Evolutionary conservation across 495 filamentous ascomycete species (phyloP).

Genomic region (Pseudoneurospora amorphoporcata): DNA sequence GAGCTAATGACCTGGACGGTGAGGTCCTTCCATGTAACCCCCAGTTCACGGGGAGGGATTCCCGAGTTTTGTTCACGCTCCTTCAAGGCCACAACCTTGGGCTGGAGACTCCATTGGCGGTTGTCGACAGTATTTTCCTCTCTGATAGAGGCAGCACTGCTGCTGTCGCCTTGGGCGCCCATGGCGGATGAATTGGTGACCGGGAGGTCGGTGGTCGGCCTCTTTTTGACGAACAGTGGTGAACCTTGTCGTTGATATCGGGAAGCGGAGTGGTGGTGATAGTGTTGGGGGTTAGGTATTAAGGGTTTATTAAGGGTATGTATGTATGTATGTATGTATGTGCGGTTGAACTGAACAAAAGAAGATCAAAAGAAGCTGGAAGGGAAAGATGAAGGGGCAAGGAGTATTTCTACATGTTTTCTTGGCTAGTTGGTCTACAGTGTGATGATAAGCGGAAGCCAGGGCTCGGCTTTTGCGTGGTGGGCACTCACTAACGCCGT

Average conservation of each 20-base stretch:
- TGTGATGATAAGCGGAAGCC: not conserved
- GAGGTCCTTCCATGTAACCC: conserved; percentile 50
- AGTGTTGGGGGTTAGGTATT: not conserved
- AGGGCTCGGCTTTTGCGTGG: not conserved
- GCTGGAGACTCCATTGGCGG: conserved; percentile 31
- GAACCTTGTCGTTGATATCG: not conserved
- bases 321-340: too few relatives aligned
- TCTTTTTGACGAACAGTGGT: not conserved
- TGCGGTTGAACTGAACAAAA: not conserved
- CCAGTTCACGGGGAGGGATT: conserved; percentile 41
- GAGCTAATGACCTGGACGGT: conserved; percentile 43
- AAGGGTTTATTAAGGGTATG: not conserved
- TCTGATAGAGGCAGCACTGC: not conserved
- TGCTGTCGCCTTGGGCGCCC: conserved; percentile 15
- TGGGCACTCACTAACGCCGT: not conserved
- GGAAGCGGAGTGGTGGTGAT: not conserved
- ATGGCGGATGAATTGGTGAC: not conserved
- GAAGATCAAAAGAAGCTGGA: not conserved
- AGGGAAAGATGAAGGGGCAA: not conserved
- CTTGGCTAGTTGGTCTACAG: not conserved
- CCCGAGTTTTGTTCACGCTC: conserved; percentile 37
- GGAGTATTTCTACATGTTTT: not conserved
- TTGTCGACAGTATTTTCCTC: not conserved
- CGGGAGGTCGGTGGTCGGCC: not conserved
- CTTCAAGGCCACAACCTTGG: conserved; percentile 32